phyloP scores from a whole-genome alignment of 2,329 filamentous ascomycete species.

The Aspergillus proliferans region DNA sequence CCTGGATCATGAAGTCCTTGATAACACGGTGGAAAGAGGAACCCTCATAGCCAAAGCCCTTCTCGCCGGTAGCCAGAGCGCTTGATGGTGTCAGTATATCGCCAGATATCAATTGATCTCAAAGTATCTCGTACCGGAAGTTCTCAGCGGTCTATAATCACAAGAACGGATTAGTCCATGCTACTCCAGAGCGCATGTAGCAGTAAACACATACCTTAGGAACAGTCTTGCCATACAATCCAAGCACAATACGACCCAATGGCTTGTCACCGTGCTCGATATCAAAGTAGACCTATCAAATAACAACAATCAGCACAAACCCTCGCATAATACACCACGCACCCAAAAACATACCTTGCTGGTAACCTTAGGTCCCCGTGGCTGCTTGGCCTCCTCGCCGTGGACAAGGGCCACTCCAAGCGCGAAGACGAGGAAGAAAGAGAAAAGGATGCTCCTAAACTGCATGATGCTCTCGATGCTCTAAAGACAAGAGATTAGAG shows the following conservation, averaged over 20 bases:
- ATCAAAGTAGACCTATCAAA: slow-evolving; percentile 56
- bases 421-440: slow-evolving; percentile 69
- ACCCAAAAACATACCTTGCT: slow-evolving; percentile 59
- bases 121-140: slow-evolving; percentile 46
- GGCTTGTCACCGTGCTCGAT: slow-evolving; percentile 58
- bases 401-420: slow-evolving; percentile 67
- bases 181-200: neutral
- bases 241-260: slow-evolving; percentile 56
- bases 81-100: slow-evolving; percentile 17
- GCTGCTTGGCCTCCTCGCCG: slow-evolving; percentile 63
- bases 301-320: slow-evolving; percentile 7
- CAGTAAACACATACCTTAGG: slow-evolving; percentile 47
- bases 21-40: slow-evolving; percentile 65
- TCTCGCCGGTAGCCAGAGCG: slow-evolving; percentile 60
- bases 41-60: slow-evolving; percentile 61
- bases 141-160: slow-evolving; percentile 55
- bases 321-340: neutral
- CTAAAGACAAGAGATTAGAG: slow-evolving; percentile 6
- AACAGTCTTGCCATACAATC: slow-evolving; percentile 62
- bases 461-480: slow-evolving; percentile 18
- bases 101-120: neutral
- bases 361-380: slow-evolving; percentile 80
- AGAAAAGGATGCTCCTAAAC: slow-evolving; percentile 38
- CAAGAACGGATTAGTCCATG: slow-evolving; percentile 7
- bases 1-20: slow-evolving; percentile 66